These are phyloP conservation scores for Neoboletus subvelutipes DNA, from an alignment of 768 basidiomycete genomes.

Conservation along the genomic window DNA sequence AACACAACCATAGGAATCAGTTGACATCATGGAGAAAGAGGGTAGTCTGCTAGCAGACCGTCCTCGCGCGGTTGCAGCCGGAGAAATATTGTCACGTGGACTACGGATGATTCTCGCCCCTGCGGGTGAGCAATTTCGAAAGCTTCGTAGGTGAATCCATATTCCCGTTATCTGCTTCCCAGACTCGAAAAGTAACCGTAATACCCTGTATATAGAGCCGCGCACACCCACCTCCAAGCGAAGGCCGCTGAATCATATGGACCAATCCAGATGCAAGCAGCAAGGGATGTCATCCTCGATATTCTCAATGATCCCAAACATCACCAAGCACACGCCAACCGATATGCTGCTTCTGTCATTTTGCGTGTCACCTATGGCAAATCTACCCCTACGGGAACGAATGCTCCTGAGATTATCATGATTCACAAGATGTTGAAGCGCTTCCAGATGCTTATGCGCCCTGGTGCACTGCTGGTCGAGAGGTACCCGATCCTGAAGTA, in stretches of 20 bases:
- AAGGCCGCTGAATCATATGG: conserved; percentile 49
- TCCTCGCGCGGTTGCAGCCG: conserved; percentile 55
- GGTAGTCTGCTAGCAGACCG: conserved; percentile 56
- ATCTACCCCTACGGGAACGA: conserved; percentile 27
- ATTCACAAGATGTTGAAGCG: conserved; percentile 37
- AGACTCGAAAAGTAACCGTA: neutral
- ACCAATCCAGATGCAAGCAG: conserved; percentile 43
- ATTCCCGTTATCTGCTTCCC: neutral
- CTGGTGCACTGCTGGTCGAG: conserved; percentile 38
- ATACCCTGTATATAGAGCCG: conserved; percentile 37
- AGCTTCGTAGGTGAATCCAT: conserved; percentile 50
- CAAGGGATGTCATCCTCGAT: conserved; percentile 33
- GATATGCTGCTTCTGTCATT: conserved; percentile 37
- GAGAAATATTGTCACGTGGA: conserved; percentile 58
- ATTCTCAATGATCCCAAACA: conserved; percentile 33
- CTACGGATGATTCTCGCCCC: conserved; percentile 56
- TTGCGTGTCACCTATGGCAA: conserved; percentile 38
- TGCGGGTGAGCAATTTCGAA: conserved; percentile 59
- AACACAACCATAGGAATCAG: conserved; percentile 43
- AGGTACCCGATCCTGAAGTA: conserved; percentile 40
- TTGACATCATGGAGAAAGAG: conserved; percentile 67
- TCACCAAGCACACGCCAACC: conserved; percentile 57
- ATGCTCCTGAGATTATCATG: conserved; percentile 33
- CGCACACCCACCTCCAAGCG: conserved; percentile 59
- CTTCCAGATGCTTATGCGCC: conserved; percentile 37